Evolutionary conservation across 768 basidiomycete genomes (phyloP), one percentile per base, ranked within the genome.

Genomic region (Amanita brunnescens): DNA sequence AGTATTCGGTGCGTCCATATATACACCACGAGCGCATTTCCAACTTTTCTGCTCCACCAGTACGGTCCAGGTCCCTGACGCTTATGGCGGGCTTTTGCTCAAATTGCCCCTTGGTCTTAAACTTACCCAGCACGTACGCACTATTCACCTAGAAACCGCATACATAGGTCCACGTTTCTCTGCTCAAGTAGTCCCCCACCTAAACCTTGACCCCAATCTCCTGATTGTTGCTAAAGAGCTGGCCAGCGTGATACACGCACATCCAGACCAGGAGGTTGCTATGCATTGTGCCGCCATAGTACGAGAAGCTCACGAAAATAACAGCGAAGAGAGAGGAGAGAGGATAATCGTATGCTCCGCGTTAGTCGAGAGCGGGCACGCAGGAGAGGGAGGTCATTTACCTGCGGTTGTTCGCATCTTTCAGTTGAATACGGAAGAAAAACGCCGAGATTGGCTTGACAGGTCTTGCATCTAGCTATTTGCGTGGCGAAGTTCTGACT

Each of bases 141-240:
- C 78, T 1, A 79, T 81, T 38, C 78, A 78, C 14, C 78, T 78
- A 1, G 73, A 75, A 40, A 76, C 77, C 5, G 79, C 77, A 1
- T 78, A 75, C 57, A 60, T 80, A 10, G 78, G 78, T 1, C 78
- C 78, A 2, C 71, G 77, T 16, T 81, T 81, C 61, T 79, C 77
- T 2, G 61, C 70, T 1, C 64, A 76, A 38, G 73, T 80, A 23
- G 73, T 79, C 24, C 78, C 78, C 4, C 66, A 58, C 8, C 67
- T 81, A 13, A 68, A 61, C 16, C 71, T 77, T 64, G 73, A 80
- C 52, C 67, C 62, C 2, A 68, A 69, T 24, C 64, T 80, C 16
- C 65, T 80, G 21, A 78, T 74, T 0, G 78, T 81, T 10, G 77
- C 77, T 9, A 72, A 70, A 56, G 80, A 81, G 59, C 67, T 80